Evolutionary conservation across 257 asterid genomes (phyloP).

Genomic region (Rhazya stricta): DNA sequence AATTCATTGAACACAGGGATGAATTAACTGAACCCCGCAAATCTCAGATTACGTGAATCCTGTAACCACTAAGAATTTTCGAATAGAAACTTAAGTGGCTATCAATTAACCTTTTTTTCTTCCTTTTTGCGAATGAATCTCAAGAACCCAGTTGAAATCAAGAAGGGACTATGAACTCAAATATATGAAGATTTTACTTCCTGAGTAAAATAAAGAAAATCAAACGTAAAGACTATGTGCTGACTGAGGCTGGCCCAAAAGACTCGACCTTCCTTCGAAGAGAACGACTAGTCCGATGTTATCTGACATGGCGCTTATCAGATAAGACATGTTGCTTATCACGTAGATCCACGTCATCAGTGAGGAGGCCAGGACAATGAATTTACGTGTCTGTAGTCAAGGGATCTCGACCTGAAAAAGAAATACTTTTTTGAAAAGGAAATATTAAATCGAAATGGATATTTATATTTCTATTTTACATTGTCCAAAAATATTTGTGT

Average conservation of each 20-base stretch:
- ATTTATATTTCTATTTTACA: too few species aligned
- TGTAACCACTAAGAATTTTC: not conserved
- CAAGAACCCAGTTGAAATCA: not conserved
- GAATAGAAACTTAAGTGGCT: not conserved
- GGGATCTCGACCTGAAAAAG: not conserved
- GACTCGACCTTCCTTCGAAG: not conserved
- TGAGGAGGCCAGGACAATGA: not conserved
- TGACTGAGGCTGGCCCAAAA: not conserved
- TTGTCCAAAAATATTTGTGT: too few species aligned
- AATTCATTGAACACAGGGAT: not conserved
- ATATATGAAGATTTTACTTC: not conserved
- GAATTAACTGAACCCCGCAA: not conserved
- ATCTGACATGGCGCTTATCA: not conserved
- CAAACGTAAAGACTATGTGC: not conserved
- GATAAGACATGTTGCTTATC: not conserved
- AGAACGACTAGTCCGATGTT: conserved; percentile 4
- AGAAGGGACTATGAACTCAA: not conserved
- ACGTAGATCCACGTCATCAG: not conserved
- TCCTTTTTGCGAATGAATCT: not conserved
- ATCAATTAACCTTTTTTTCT: not conserved
- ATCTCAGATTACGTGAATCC: not conserved
- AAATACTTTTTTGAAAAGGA: too few species aligned
- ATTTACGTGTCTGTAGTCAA: not conserved
- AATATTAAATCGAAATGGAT: too few species aligned
- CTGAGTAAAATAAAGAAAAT: not conserved